Evolutionary conservation across 1,139 yeast genomes (phyloP).

Genomic region (Pneumocystis carinii): DNA sequence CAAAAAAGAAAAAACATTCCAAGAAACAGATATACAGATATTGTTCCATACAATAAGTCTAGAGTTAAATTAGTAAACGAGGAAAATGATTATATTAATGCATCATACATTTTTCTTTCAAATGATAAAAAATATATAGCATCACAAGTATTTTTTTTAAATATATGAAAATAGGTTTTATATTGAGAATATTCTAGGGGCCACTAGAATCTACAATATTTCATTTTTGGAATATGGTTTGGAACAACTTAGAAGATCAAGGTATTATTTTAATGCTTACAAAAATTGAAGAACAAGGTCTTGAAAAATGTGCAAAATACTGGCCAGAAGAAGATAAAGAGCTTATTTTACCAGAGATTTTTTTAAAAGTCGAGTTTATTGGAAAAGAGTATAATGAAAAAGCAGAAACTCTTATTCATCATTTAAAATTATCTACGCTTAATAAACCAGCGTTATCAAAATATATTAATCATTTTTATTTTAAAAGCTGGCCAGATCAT

Average conservation of each 20-base stretch:
- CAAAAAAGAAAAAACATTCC: slow-evolving; percentile 23
- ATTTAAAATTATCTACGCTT: background rate
- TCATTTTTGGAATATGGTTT: slow-evolving; percentile 69
- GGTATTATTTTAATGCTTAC: slow-evolving; percentile 60
- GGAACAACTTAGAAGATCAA: slow-evolving; percentile 35
- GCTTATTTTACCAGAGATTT: background rate
- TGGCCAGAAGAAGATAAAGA: slow-evolving; percentile 28
- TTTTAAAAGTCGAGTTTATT: background rate
- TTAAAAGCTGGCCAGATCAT: slow-evolving; percentile 67
- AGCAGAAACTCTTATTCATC: background rate
- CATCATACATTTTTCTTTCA: slow-evolving; percentile 18
- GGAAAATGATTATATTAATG: slow-evolving; percentile 42
- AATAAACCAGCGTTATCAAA: background rate
- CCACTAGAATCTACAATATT: slow-evolving; percentile 62
- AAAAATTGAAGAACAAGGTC: slow-evolving; percentile 37
- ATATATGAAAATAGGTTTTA: slow-evolving; percentile 24
- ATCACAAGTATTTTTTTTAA: slow-evolving; percentile 27
- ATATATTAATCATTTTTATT: slow-evolving; percentile 49
- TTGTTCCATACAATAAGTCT: slow-evolving; percentile 68
- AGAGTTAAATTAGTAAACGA: slow-evolving; percentile 40
- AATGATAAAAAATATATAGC: background rate
- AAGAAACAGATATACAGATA: slow-evolving; percentile 58
- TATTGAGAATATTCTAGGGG: slow-evolving; percentile 72
- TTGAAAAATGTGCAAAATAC: slow-evolving; percentile 41
- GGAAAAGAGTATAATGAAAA: background rate